Percentiles rank a stretch among this genome's conserved stretches.
phyloP scores from a whole-genome alignment of 768 basidiomycete species.

The Boletus subparvulus region DNA sequence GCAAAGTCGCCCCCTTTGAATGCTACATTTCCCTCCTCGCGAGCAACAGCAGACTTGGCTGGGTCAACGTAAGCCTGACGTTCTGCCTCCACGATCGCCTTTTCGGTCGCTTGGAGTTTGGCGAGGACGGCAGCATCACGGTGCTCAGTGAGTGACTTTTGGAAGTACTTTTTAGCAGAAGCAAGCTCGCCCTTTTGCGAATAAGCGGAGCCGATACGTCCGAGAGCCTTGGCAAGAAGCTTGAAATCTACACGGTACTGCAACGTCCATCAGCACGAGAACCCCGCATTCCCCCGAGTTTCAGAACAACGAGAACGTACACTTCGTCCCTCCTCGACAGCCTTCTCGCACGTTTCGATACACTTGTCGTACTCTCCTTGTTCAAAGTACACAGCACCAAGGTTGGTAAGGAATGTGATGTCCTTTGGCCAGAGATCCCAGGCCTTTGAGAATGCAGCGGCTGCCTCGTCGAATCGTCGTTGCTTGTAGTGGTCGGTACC shows the following conservation, averaged over 20 bases:
- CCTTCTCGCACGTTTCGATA: slow-evolving; percentile 91
- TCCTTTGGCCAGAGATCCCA: slow-evolving; percentile 96
- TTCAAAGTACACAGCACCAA: slow-evolving; percentile 90
- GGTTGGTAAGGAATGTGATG: slow-evolving; percentile 89
- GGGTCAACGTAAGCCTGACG: slow-evolving; percentile 86
- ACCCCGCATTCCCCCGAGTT: neutral
- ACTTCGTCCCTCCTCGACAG: slow-evolving; percentile 90
- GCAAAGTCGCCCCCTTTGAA: slow-evolving; percentile 96
- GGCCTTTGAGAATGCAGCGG: slow-evolving; percentile 74
- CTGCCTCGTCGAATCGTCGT: slow-evolving; percentile 76
- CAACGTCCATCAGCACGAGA: neutral
- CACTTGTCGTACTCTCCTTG: slow-evolving; percentile 87
- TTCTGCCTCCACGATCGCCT: slow-evolving; percentile 72
- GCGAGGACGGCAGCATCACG: slow-evolving; percentile 90
- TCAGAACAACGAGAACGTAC: slow-evolving; percentile 38
- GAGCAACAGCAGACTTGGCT: slow-evolving; percentile 71
- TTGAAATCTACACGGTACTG: slow-evolving; percentile 92
- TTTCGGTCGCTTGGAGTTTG: slow-evolving; percentile 86
- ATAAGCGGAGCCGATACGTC: slow-evolving; percentile 85
- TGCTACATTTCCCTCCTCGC: slow-evolving; percentile 88
- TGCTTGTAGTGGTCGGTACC: slow-evolving; percentile 86
- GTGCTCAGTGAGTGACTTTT: slow-evolving; percentile 94
- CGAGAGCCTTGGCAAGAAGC: slow-evolving; percentile 90
- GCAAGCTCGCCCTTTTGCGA: slow-evolving; percentile 72
- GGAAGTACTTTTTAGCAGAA: slow-evolving; percentile 85